Evolutionary conservation across 768 basidiomycete species (phyloP).

Genomic region (Russula foetens): DNA sequence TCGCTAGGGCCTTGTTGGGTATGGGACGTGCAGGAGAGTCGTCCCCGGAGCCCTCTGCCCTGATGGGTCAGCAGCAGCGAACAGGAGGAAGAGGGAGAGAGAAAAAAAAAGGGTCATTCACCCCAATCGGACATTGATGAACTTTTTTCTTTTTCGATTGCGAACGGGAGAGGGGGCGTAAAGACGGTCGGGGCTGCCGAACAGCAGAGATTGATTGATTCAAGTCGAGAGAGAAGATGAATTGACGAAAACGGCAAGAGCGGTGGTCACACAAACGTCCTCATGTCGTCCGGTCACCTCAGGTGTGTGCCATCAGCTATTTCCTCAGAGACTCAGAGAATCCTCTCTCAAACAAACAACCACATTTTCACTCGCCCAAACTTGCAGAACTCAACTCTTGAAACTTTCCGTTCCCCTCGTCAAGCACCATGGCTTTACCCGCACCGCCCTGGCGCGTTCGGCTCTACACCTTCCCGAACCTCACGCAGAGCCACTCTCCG

Average conservation of each 20-base stretch:
- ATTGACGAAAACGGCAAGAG: constrained; percentile 5
- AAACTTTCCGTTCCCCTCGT: constrained; percentile 59
- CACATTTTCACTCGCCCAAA: neutral
- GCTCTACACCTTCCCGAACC: constrained; percentile 46
- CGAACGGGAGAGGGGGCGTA: constrained; percentile 7
- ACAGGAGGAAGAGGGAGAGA: neutral
- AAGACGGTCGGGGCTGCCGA: constrained; percentile 19
- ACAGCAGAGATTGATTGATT: constrained; percentile 13
- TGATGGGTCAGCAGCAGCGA: neutral
- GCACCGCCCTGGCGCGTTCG: constrained; percentile 57
- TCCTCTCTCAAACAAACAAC: neutral
- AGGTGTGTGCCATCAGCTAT: neutral
- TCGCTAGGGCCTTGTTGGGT: constrained; percentile 21
- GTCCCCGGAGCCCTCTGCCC: constrained; percentile 18
- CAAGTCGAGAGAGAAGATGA: neutral
- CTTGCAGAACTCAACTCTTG: constrained; percentile 34
- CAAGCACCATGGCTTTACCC: constrained; percentile 62
- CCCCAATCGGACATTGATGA: constrained; percentile 22
- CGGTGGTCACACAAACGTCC: neutral
- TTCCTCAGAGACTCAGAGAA: no score
- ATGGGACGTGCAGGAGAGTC: constrained; percentile 13
- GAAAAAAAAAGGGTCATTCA: neutral
- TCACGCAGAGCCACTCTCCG: constrained; percentile 55
- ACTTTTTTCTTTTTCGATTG: neutral
- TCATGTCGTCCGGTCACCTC: neutral